A percentile compares a stretch with the other conserved stretches of the same genome.
These are phyloP conservation scores for Bruguiera sexangula DNA, from an alignment of 345 rosid species.

Conservation along the genomic window DNA sequence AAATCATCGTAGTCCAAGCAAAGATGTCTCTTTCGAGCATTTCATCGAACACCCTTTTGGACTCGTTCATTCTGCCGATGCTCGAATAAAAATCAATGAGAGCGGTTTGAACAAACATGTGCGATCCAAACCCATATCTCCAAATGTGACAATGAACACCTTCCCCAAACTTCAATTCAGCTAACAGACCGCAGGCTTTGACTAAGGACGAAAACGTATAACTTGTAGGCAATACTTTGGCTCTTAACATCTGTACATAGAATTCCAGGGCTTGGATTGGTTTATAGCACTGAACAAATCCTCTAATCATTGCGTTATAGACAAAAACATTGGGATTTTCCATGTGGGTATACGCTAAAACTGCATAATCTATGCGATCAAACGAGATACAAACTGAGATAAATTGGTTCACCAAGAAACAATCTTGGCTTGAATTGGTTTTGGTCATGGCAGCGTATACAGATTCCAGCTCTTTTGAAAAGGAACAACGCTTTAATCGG, in stretches of 20 bases:
- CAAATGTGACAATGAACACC: constrained; percentile 59
- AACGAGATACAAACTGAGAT: constrained; percentile 43
- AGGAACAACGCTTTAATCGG: constrained; percentile 33
- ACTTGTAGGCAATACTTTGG: constrained; percentile 52
- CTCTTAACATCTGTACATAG: constrained; percentile 46
- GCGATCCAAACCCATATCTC: constrained; percentile 53
- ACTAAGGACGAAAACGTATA: constrained; percentile 61
- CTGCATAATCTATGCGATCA: constrained; percentile 35
- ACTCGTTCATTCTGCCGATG: constrained; percentile 34
- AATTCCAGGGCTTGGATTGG: constrained; percentile 44
- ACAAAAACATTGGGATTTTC: constrained; percentile 57
- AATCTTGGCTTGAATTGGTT: constrained; percentile 49
- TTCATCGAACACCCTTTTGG: constrained; percentile 63
- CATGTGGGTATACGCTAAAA: constrained; percentile 46
- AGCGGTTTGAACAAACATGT: constrained; percentile 63
- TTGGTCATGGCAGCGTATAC: constrained; percentile 58
- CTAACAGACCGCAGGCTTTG: constrained; percentile 47
- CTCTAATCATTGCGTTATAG: constrained; percentile 64
- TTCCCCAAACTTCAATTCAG: constrained; percentile 39
- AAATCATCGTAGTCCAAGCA: constrained; percentile 59
- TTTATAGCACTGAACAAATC: constrained; percentile 32
- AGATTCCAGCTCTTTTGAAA: constrained; percentile 38
- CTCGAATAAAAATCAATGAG: constrained; percentile 57
- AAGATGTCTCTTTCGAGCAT: constrained; percentile 61
- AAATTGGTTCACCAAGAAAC: constrained; percentile 60